Evolutionary conservation across 345 rosid species (phyloP), one percentile per base, ranked within the genome.

Genomic region (Populus davidiana): DNA sequence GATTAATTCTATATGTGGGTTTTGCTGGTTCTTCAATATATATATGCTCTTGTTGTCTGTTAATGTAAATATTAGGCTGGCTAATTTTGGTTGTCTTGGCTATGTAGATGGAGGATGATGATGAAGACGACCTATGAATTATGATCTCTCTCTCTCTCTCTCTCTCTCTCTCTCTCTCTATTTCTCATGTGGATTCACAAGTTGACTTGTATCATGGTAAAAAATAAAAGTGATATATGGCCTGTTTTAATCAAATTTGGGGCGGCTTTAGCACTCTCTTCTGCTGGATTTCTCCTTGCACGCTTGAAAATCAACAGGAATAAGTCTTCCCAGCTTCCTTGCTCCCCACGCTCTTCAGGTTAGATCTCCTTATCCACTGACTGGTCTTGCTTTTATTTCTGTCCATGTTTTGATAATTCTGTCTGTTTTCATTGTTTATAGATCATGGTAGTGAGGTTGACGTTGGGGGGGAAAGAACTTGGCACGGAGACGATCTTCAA

Each of bases 271-370:
- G 88, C 91, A 29, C 78, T 96, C 44, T 92, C 97, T 67, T 77
- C 91, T 41, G 96, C 94, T n/a, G 97, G 93, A 33, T 81, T 93
- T 76, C 73, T 93, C 75, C 87, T 72, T 84, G 84, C 92, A 71
- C 90, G 92, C 47, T 69, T 87, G 66, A 88, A 83, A 76, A 70
- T 56, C 29, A 81, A 80, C 68, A 84, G 85, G 76, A 70, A 31
- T 54, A 83, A 82, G 56, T 87, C 89, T 18, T 65, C 78, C 75
- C 77, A 83, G 81, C 86, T 85, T 69, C 83, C 86, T 73, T 54
- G 70, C 12, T 71, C 83, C 2, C 80, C 81, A 1, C 8, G 5
- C 56, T 49, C 81, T 77, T 79, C 89, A 76, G 92, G 93, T 88
- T 23, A 77, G 31, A 29, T 33, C 66, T 16, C 47, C 38, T 54